Conservation (phyloP, 495 filamentous ascomycete species). For the Aspergillus hancockii region DNA sequence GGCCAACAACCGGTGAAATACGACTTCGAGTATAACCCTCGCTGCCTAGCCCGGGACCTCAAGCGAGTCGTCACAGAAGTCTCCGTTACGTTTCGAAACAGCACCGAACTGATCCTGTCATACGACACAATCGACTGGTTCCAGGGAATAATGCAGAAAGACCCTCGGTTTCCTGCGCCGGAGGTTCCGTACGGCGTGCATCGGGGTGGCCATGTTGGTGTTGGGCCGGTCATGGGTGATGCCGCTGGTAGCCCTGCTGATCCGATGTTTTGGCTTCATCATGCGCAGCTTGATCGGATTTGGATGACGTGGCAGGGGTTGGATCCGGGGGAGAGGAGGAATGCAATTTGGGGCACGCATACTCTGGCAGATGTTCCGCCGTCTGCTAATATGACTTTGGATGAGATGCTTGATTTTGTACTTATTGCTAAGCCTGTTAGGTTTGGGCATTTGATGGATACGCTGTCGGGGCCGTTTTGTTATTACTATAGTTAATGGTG, state of each 20-base stretch:
- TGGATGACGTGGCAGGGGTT: conserved; percentile 55
- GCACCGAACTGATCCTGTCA: conserved; percentile 3
- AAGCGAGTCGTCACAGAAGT: background rate
- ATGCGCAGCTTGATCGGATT: conserved; percentile 48
- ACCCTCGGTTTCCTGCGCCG: background rate
- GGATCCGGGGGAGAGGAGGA: conserved; percentile 3
- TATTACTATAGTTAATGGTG: background rate
- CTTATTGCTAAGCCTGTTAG: background rate
- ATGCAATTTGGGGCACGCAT: conserved; percentile 7
- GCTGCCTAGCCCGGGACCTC: conserved; percentile 5
- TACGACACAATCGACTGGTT: conserved; percentile 5
- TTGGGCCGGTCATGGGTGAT: conserved; percentile 4
- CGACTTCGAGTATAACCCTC: conserved; percentile 1
- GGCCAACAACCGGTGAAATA: conserved; percentile 4
- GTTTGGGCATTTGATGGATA: conserved; percentile 7
- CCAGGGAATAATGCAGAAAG: background rate
- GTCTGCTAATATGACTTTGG: conserved; percentile 4
- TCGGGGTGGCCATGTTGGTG: conserved; percentile 3
- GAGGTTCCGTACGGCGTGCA: conserved; percentile 3
- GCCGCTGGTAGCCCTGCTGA: conserved; percentile 23
- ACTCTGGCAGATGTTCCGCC: background rate
- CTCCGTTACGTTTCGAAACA: conserved; percentile 1
- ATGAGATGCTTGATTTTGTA: conserved; percentile 6
- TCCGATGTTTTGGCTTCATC: conserved; percentile 54
- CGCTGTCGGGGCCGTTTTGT: background rate